Conservation (phyloP, 352 stramenopile genomes). For the Phytophthora sp. region DNA sequence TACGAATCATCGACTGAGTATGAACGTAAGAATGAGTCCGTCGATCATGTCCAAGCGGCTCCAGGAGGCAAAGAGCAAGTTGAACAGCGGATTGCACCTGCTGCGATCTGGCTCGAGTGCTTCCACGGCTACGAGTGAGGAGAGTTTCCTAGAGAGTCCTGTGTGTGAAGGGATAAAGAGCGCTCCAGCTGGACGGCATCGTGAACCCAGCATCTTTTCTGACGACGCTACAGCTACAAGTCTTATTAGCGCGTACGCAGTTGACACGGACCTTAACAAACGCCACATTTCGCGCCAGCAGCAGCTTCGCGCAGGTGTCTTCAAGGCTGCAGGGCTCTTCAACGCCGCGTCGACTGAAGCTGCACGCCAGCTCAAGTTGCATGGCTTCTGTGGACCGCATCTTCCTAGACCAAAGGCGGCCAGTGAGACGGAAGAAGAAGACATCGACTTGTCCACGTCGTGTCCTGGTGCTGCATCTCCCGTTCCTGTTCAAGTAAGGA, state of each 20-base stretch:
- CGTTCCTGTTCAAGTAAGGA: constrained; percentile 7
- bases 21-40: constrained; percentile 35
- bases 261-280: neutral
- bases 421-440: constrained; percentile 56
- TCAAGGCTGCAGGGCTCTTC: constrained; percentile 52
- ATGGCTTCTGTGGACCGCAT: constrained; percentile 27
- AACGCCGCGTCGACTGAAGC: constrained; percentile 62
- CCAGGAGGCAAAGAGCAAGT: constrained; percentile 35
- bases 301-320: constrained; percentile 48
- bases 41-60: constrained; percentile 40
- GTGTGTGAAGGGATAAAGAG: constrained; percentile 33
- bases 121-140: constrained; percentile 58
- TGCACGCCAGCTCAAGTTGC: constrained; percentile 57
- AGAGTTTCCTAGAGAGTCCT: constrained; percentile 47
- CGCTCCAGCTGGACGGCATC: constrained; percentile 13
- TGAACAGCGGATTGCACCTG: constrained; percentile 42
- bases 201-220: constrained; percentile 32
- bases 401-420: constrained; percentile 30
- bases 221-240: constrained; percentile 18
- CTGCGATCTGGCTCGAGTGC: constrained; percentile 57
- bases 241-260: constrained; percentile 12
- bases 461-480: constrained; percentile 7
- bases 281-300: constrained; percentile 33
- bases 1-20: constrained; percentile 39
- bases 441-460: constrained; percentile 25